Conservation (phyloP, 768 basidiomycete species). For the Suillus variegatus region DNA sequence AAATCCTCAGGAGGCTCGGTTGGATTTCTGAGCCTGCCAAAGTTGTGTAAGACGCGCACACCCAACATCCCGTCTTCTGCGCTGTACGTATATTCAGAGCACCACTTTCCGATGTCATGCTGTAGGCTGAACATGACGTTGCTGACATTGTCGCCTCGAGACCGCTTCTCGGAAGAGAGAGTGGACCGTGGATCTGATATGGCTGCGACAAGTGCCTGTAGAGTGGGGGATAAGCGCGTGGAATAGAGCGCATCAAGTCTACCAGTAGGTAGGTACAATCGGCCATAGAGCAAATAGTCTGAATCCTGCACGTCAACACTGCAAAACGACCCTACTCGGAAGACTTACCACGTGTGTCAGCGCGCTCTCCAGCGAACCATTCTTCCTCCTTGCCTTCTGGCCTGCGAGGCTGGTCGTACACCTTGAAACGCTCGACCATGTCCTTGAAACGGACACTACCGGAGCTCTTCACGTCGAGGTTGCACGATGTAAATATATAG, state of each 20-base stretch:
- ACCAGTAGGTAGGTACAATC: conserved; percentile 86
- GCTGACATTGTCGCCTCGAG: conserved; percentile 51
- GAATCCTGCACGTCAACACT: conserved; percentile 24
- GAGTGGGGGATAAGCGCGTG: conserved; percentile 71
- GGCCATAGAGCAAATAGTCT: conserved; percentile 95
- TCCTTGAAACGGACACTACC: conserved; percentile 80
- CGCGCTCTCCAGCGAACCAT: conserved; percentile 78
- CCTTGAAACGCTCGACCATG: conserved; percentile 85
- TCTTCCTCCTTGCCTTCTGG: conserved; percentile 80
- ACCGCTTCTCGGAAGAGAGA: conserved; percentile 39
- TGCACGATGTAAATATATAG: conserved; percentile 91
- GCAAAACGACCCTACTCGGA: conserved; percentile 6
- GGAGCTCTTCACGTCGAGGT: conserved; percentile 70
- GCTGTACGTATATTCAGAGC: conserved; percentile 92
- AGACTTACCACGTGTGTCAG: conserved; percentile 70
- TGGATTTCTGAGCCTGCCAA: conserved; percentile 63
- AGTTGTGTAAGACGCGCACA: conserved; percentile 85
- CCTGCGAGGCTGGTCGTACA: conserved; percentile 77
- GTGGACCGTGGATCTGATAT: conserved; percentile 77
- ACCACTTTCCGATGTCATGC: conserved; percentile 91
- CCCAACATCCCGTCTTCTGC: conserved; percentile 96
- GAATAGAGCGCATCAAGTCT: conserved; percentile 90
- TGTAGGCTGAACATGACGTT: conserved; percentile 85
- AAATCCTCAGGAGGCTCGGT: conserved; percentile 38
- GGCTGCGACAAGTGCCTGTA: conserved; percentile 82